These are phyloP conservation scores for Sclerospora graminicola DNA, from an alignment of 352 stramenopile genomes.

Conservation along the genomic window DNA sequence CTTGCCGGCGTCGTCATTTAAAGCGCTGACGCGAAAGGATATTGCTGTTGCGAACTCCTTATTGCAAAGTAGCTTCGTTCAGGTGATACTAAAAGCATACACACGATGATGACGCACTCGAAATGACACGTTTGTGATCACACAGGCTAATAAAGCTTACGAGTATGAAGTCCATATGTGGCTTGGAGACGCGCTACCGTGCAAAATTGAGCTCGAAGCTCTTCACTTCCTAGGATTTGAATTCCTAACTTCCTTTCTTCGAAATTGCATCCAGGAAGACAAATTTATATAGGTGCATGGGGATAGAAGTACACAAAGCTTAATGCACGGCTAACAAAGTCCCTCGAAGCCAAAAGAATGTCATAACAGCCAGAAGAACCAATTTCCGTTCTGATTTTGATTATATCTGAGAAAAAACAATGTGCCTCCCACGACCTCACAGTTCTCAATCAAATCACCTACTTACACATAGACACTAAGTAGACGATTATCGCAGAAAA, in stretches of 20 bases:
- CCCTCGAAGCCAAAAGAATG: conserved; percentile 77
- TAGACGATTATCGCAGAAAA: conserved; percentile 93
- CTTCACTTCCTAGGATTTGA: conserved; percentile 69
- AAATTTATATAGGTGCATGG: conserved; percentile 45
- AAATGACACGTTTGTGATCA: conserved; percentile 2
- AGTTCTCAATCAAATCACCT: neutral
- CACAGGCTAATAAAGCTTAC: conserved; percentile 42
- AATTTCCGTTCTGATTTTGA: conserved; percentile 93
- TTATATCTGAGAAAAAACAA: conserved; percentile 93
- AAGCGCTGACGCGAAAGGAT: conserved; percentile 50
- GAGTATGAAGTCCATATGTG: conserved; percentile 46
- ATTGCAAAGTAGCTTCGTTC: conserved; percentile 37
- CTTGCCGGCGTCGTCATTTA: conserved; percentile 43
- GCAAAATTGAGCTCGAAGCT: conserved; percentile 78
- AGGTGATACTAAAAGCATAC: conserved; percentile 24
- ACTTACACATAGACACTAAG: conserved; percentile 48
- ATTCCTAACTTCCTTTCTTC: conserved; percentile 53
- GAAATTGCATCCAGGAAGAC: conserved; percentile 28
- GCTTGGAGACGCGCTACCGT: conserved; percentile 28
- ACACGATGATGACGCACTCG: neutral
- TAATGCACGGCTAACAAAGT: conserved; percentile 42
- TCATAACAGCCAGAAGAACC: conserved; percentile 60
- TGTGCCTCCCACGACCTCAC: conserved; percentile 71
- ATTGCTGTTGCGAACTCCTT: conserved; percentile 32
- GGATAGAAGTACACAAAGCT: conserved; percentile 23